Evolutionary conservation across 345 rosid species (phyloP).

Genomic region (Arabis hirsuta): DNA sequence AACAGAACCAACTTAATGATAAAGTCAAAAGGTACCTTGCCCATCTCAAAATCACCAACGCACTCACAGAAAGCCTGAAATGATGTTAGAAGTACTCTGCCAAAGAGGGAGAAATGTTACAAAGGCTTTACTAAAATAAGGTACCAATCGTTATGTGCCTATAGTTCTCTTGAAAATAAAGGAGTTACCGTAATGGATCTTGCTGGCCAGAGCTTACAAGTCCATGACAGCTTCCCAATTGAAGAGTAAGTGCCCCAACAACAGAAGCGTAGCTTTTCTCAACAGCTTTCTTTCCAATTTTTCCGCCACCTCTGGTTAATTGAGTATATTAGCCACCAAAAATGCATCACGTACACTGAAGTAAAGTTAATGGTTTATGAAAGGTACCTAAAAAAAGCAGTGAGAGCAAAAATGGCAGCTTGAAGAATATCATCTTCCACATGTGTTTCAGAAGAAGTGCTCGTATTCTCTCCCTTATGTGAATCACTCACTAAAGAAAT

Average conservation of each 20-base stretch:
- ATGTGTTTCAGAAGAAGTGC: conserved; percentile 55
- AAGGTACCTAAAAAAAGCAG: conserved; percentile 82
- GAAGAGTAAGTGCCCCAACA: conserved; percentile 84
- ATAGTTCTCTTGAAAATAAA: conserved; percentile 26
- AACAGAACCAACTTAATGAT: conserved; percentile 13
- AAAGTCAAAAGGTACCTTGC: conserved; percentile 65
- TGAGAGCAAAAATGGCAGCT: conserved; percentile 86
- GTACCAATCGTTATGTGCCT: conserved; percentile 16
- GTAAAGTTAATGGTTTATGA: conserved; percentile 20
- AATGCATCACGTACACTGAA: conserved; percentile 20
- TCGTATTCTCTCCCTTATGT: conserved; percentile 65
- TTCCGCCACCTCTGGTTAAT: conserved; percentile 87
- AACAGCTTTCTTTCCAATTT: conserved; percentile 87
- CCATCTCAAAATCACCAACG: conserved; percentile 99
- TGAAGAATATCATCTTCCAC: conserved; percentile 68
- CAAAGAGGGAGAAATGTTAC: conserved; percentile 33
- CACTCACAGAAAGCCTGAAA: conserved; percentile 98
- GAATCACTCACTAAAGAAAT: conserved; percentile 55
- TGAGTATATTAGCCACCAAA: conserved; percentile 39
- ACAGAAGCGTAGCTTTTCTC: conserved; percentile 90
- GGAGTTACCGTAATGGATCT: conserved; percentile 78
- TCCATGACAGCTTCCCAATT: conserved; percentile 91
- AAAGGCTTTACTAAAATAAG: conserved; percentile 18
- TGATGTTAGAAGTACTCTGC: conserved; percentile 86
- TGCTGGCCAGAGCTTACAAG: conserved; percentile 81